phyloP scores from a whole-genome alignment of 768 basidiomycete species.

The Tremella mesenterica region DNA sequence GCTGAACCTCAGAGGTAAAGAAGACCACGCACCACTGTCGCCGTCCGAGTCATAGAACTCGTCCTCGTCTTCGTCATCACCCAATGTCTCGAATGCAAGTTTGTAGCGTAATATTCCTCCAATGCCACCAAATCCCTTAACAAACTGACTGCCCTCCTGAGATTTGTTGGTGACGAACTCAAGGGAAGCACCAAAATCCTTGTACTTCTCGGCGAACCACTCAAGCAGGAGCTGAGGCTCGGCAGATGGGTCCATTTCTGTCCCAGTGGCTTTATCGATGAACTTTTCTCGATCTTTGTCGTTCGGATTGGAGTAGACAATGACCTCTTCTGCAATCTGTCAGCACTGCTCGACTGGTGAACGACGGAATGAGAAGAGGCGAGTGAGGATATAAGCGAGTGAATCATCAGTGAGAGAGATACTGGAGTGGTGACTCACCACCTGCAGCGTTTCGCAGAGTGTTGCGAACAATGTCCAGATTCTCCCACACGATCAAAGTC shows the following conservation, averaged over 20 bases:
- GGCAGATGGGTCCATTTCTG: slow-evolving; percentile 82
- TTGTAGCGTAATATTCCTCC: slow-evolving; percentile 94
- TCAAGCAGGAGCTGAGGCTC: slow-evolving; percentile 86
- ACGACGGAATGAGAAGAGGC: slow-evolving; percentile 13
- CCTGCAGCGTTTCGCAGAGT: slow-evolving; percentile 82
- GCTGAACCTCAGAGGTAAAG: not conserved
- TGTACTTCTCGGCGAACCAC: slow-evolving; percentile 99
- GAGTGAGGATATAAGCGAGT: too few species aligned
- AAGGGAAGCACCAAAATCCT: slow-evolving; percentile 89
- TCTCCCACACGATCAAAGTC: slow-evolving; percentile 97
- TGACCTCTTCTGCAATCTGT: slow-evolving; percentile 68
- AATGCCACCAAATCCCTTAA: slow-evolving; percentile 97
- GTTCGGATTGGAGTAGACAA: slow-evolving; percentile 62
- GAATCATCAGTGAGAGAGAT: not conserved
- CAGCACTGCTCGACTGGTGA: not conserved
- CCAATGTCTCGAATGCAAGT: slow-evolving; percentile 82
- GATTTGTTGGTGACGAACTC: slow-evolving; percentile 87
- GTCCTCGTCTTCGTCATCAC: slow-evolving; percentile 46
- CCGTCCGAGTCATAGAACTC: slow-evolving; percentile 46
- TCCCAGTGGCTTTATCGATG: slow-evolving; percentile 82
- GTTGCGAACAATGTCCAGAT: slow-evolving; percentile 82
- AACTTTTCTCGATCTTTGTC: slow-evolving; percentile 94
- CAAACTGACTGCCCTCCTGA: slow-evolving; percentile 95
- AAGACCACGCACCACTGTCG: slow-evolving; percentile 36
- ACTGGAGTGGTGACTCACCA: slow-evolving; percentile 48